A percentile compares a stretch with the other conserved stretches of the same genome.
phyloP scores from a whole-genome alignment of 2,329 filamentous ascomycete species.

The Pseudocercospora macadamiae region DNA sequence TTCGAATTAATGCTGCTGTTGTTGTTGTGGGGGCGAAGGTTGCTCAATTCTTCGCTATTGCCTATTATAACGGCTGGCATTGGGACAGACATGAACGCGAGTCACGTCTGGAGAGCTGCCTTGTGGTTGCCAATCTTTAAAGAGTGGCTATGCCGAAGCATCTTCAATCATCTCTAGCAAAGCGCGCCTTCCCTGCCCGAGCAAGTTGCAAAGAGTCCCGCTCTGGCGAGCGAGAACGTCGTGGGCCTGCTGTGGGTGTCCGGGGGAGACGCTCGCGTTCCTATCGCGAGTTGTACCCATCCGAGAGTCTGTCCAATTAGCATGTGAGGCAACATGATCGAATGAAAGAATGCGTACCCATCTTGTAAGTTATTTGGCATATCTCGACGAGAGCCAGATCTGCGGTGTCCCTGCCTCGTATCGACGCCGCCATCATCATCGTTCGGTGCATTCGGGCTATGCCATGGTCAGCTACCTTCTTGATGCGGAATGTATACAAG shows the following conservation, averaged over 20 bases:
- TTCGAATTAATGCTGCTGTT: too few relatives aligned
- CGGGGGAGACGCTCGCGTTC: not conserved
- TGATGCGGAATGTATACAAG: not conserved
- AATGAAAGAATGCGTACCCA: not conserved
- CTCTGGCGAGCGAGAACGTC: constrained; percentile 6
- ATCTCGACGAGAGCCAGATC: not conserved
- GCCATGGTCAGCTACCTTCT: constrained; percentile 7
- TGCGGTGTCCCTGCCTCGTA: not conserved
- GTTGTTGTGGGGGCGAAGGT: too few relatives aligned
- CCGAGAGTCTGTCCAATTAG: not conserved
- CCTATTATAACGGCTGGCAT: too few relatives aligned
- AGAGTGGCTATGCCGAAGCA: too few relatives aligned
- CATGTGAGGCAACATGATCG: not conserved
- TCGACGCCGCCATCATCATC: not conserved
- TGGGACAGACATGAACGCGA: too few relatives aligned
- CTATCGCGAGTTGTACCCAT: constrained; percentile 13
- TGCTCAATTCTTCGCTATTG: too few relatives aligned
- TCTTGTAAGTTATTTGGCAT: constrained; percentile 7
- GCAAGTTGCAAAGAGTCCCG: not conserved
- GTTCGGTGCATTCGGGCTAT: not conserved
- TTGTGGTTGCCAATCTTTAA: too few relatives aligned
- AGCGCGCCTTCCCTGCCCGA: not conserved
- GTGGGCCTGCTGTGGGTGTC: not conserved
- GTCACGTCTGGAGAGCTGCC: too few relatives aligned
- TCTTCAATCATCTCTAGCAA: constrained; percentile 1